These are phyloP conservation scores for Capsella bursapastoris DNA, from an alignment of 345 rosid genomes.

Conservation along the genomic window DNA sequence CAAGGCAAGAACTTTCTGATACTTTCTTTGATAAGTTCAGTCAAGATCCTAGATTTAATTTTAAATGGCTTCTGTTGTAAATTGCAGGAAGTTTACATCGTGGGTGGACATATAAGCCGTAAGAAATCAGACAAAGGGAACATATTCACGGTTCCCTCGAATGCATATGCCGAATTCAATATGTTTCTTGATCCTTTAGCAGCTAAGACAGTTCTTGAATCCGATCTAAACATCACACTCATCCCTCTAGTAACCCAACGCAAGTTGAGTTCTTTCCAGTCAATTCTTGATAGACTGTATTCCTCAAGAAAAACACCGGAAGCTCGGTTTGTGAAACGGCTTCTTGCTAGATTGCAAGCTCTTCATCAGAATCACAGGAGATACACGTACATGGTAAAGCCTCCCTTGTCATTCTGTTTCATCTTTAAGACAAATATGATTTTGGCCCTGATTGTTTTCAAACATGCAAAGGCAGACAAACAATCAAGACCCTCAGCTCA, in stretches of 20 bases:
- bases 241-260: slow-evolving; percentile 71
- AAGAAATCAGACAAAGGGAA: slow-evolving; percentile 57
- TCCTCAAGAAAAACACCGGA: slow-evolving; percentile 56
- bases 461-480: neutral
- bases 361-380: slow-evolving; percentile 56
- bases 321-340: slow-evolving; percentile 52
- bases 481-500: neutral
- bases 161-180: slow-evolving; percentile 73
- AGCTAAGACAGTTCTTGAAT: slow-evolving; percentile 70
- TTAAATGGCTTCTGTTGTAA: slow-evolving; percentile 8
- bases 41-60: neutral
- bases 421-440: neutral
- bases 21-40: neutral
- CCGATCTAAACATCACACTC: slow-evolving; percentile 67
- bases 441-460: too few species aligned
- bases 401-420: slow-evolving; percentile 5
- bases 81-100: slow-evolving; percentile 71
- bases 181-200: slow-evolving; percentile 91
- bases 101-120: slow-evolving; percentile 77
- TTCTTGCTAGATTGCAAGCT: slow-evolving; percentile 57
- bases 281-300: slow-evolving; percentile 44
- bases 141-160: slow-evolving; percentile 55
- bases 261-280: slow-evolving; percentile 51
- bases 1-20: slow-evolving; percentile 51
- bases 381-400: slow-evolving; percentile 68